Conservation (phyloP, 176 grass and related monocot species). For the Juncus inflexus region DNA sequence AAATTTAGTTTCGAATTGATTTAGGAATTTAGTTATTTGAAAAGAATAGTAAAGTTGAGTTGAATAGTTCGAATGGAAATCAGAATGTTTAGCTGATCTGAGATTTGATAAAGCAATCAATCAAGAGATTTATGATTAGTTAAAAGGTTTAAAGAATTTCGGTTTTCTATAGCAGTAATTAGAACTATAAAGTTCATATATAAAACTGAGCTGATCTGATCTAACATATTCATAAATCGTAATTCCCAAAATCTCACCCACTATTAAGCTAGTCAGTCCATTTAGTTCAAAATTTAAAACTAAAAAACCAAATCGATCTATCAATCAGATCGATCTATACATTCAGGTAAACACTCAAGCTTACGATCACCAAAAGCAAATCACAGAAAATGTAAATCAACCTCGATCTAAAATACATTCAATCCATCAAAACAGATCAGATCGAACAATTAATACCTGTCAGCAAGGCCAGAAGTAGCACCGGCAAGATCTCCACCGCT, state of each 20-base stretch:
- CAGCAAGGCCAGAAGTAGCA: conserved; percentile 1
- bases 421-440: conserved; percentile 21
- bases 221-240: too few species aligned
- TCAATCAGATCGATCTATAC: background rate
- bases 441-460: conserved; percentile 21
- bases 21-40: background rate
- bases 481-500: conserved; percentile 10
- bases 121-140: too few species aligned
- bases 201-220: too few species aligned
- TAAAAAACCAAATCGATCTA: background rate
- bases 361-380: background rate
- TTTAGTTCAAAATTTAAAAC: background rate
- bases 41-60: background rate
- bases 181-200: too few species aligned
- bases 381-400: conserved; percentile 1
- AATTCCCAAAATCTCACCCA: too few species aligned
- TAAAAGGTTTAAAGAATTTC: too few species aligned
- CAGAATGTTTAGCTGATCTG: too few species aligned
- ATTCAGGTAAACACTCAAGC: conserved; percentile 3
- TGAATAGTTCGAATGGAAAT: background rate
- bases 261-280: background rate
- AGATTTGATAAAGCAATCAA: too few species aligned
- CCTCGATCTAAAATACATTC: background rate
- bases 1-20: background rate
- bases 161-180: too few species aligned